These are phyloP conservation scores for Globomyces pollinis-pini DNA, from an alignment of 192 early-diverging fungal genomes.

Conservation along the genomic window DNA sequence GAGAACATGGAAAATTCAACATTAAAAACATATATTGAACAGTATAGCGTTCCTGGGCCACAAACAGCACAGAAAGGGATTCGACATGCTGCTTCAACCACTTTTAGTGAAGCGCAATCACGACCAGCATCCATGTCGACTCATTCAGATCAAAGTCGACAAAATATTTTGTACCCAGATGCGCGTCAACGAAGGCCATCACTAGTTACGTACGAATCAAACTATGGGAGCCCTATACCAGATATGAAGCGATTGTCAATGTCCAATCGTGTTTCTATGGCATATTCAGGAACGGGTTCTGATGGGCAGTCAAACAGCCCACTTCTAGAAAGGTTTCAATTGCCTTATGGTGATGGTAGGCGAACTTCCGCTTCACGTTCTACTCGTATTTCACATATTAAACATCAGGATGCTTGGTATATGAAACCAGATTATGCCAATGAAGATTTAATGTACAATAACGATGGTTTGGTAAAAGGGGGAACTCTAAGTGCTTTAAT, in stretches of 20 bases:
- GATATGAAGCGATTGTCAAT: background rate
- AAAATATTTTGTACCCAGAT: background rate
- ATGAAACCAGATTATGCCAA: slow-evolving; percentile 33
- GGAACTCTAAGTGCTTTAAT: slow-evolving; percentile 64
- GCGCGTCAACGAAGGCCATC: background rate
- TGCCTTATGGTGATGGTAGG: background rate
- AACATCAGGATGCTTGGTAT: background rate
- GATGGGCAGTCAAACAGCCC: too few species aligned
- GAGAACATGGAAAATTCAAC: slow-evolving; percentile 42
- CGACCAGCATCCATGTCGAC: background rate
- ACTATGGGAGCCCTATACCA: background rate
- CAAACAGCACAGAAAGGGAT: background rate
- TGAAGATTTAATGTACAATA: slow-evolving; percentile 54
- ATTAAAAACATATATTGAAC: slow-evolving; percentile 10
- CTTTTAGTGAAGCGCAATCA: background rate
- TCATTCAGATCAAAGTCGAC: too few species aligned
- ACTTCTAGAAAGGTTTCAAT: too few species aligned
- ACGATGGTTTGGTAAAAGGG: slow-evolving; percentile 65
- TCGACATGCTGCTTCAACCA: background rate
- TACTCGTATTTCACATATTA: background rate
- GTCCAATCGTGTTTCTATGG: background rate
- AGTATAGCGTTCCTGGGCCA: background rate
- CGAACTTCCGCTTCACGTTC: background rate
- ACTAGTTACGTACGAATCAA: background rate
- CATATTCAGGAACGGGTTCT: background rate